These are phyloP conservation scores for Coemansia erecta DNA, from an alignment of 192 early-diverging fungal species.

Conservation along the genomic window DNA sequence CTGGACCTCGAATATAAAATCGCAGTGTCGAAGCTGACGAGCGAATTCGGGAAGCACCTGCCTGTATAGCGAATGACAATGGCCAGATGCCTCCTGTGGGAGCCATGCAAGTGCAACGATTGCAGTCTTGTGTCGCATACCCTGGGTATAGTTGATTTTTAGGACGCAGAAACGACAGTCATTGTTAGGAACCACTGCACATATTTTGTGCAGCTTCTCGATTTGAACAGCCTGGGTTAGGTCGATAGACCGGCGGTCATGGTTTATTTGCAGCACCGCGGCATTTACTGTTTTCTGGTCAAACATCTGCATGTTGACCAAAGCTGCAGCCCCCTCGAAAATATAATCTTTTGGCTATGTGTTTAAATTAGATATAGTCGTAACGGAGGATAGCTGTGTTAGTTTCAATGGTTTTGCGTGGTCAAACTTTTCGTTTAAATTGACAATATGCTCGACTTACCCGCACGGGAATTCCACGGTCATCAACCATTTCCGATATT, in stretches of 20 bases:
- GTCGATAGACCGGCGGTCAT: not conserved
- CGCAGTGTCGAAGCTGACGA: constrained; percentile 11
- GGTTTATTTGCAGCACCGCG: constrained; percentile 13
- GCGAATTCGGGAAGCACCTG: not conserved
- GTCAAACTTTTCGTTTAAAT: no score
- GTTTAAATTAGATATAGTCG: not conserved
- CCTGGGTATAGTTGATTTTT: not conserved
- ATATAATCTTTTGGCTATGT: constrained; percentile 7
- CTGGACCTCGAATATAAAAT: constrained; percentile 22
- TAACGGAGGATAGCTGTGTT: not conserved
- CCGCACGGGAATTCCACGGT: no score
- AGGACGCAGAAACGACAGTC: constrained; percentile 3
- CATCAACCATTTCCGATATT: no score
- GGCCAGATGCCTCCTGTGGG: constrained; percentile 13
- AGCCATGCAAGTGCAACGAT: constrained; percentile 15
- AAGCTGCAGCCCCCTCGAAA: constrained; percentile 12
- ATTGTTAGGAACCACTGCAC: not conserved
- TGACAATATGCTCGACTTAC: no score
- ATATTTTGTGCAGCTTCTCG: constrained; percentile 5
- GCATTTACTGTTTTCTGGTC: constrained; percentile 6
- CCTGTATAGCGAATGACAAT: constrained; percentile 16
- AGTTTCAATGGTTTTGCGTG: not conserved
- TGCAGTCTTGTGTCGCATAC: not conserved
- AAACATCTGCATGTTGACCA: constrained; percentile 21
- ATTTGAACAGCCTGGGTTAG: not conserved